A percentile compares a stretch with the other conserved stretches of the same genome.
phyloP scores from a whole-genome alignment of 768 basidiomycete genomes.

The Phallus indusiatus region DNA sequence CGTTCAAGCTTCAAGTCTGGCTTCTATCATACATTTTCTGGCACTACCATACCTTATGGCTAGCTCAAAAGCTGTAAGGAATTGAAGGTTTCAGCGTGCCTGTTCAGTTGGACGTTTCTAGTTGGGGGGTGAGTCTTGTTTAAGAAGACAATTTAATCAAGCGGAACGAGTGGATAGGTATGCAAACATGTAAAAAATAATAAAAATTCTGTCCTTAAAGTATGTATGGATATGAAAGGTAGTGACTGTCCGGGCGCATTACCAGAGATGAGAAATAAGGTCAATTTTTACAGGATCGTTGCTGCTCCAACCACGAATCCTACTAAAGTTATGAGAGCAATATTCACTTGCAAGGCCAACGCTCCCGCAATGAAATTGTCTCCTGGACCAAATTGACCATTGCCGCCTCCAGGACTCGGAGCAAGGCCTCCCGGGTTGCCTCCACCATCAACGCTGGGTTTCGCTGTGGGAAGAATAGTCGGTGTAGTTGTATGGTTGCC shows the following conservation, averaged over 20 bases:
- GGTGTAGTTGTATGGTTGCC: background rate
- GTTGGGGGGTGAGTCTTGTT: no score
- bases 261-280: background rate
- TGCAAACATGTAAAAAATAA: no score
- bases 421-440: background rate
- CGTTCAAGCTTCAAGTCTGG: no score
- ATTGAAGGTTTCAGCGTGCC: no score
- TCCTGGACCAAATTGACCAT: constrained; percentile 1
- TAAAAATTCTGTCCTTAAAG: no score
- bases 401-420: constrained; percentile 5
- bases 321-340: background rate
- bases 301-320: background rate
- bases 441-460: background rate
- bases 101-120: no score
- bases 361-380: constrained; percentile 2
- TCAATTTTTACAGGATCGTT: background rate
- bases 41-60: no score
- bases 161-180: no score
- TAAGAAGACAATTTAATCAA: no score
- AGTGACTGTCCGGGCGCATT: background rate
- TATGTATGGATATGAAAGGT: no score
- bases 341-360: background rate
- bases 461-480: background rate
- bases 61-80: no score
- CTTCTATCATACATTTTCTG: no score